These are phyloP conservation scores for Ophiostoma tasmaniense DNA, from an alignment of 2,329 filamentous ascomycete genomes.

Conservation along the genomic window DNA sequence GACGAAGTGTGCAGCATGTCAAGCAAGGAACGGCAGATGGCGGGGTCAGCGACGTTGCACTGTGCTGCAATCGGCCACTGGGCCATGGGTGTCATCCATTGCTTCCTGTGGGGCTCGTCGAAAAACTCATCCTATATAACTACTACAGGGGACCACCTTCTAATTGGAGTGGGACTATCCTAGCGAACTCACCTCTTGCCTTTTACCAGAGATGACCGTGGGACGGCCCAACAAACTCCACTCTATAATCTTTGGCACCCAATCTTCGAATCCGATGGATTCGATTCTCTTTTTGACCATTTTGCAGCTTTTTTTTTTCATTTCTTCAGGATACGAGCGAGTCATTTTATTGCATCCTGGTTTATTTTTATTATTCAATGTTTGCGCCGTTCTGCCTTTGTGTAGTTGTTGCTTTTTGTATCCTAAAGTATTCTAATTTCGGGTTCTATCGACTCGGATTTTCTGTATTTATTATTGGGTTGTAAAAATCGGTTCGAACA, in stretches of 20 bases:
- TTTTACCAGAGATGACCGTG: constrained; percentile 25
- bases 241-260: constrained; percentile 23
- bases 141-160: not conserved
- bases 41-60: not conserved
- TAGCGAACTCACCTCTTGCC: constrained; percentile 25
- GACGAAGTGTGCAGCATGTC: not conserved
- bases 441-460: too few relatives aligned
- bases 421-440: too few relatives aligned
- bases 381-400: too few relatives aligned
- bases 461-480: too few relatives aligned
- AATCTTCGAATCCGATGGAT: constrained; percentile 19
- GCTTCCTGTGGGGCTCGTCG: not conserved
- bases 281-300: constrained; percentile 14
- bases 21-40: not conserved
- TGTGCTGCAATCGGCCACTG: too few relatives aligned
- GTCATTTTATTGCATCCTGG: not conserved
- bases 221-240: constrained; percentile 23
- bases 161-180: constrained; percentile 24
- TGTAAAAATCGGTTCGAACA: too few relatives aligned
- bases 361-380: not conserved
- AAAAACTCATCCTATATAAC: constrained; percentile 12
- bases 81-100: not conserved
- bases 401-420: too few relatives aligned
- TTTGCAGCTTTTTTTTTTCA: not conserved
- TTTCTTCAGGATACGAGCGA: too few relatives aligned